Base-by-base conservation (phyloP, 257 asterid genomes). In the Mentha longifolia region DNA sequence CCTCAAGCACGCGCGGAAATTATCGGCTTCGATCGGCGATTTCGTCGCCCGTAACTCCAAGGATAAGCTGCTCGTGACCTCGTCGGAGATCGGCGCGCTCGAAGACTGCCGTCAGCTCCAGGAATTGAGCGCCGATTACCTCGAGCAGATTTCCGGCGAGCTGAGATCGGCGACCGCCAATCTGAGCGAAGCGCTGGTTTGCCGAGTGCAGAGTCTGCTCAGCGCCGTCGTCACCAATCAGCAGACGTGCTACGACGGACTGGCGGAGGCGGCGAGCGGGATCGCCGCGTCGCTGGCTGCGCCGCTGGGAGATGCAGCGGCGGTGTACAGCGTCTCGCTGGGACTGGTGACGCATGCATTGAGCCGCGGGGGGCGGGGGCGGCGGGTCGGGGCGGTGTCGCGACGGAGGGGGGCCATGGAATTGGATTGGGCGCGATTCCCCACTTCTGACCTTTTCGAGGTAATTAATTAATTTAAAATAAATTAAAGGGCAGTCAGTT, bases 191-290 rank as follows among this genome's bases (percentile, higher is more conserved):
- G 76, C 22, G 31, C 11, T 76, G 62, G 84, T 66, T 9, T 83
- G 74, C 14, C 68, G 67, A 3, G 72, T 80, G 45, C 78, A 78
- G 76, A 64, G 82, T 11, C 61, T 83, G 80, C 71, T 83, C n/a
- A 80, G 88, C 76, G 85, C 80, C 1, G 85, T 83, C 35, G 83
- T 80, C 63, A 83, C 88, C 3, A 80, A 83, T 70, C 85, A 78
- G 62, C 82, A 83, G 61, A 83, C 85, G 7, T 83, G 88, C 42
- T 80, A 43, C 47, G 88, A 78, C 37, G 83, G 88, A 3, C 64
- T 83, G 25, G 78, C 22, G 25, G 82, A 78, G 30, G 84, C 76
- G 1, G 77, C 81, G 10, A 78, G 76, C 56, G 70, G 72, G 13
- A 60, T 75, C 15, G 76, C 62, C 55, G 39, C 52, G 16, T 66